Percentiles rank a stretch among this genome's conserved stretches.
Conservation (phyloP, 257 asterid species). For the Scutellaria minor region DNA sequence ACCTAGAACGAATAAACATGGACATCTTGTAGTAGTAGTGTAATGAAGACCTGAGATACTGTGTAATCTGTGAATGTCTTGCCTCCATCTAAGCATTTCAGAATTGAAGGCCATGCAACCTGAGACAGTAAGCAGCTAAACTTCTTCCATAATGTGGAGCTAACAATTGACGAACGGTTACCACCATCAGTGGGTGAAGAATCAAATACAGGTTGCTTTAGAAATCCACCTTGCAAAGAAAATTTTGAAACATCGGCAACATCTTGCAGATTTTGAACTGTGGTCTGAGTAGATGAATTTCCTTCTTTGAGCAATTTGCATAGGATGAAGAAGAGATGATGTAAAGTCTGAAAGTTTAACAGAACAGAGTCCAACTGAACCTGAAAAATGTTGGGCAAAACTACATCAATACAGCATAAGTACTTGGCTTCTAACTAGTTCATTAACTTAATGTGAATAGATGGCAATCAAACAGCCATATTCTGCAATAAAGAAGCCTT, state of each 20-base stretch:
- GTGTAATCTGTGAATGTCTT: constrained; percentile 69
- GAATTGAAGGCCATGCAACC: constrained; percentile 72
- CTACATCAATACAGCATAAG: constrained; percentile 31
- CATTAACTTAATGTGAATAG: constrained; percentile 28
- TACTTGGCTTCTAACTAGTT: constrained; percentile 27
- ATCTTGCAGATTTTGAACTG: constrained; percentile 43
- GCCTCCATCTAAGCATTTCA: constrained; percentile 86
- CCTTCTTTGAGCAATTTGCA: constrained; percentile 93
- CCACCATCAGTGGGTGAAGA: constrained; percentile 46
- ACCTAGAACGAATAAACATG: constrained; percentile 24
- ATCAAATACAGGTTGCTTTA: constrained; percentile 62
- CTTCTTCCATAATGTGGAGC: constrained; percentile 62
- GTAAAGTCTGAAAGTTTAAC: constrained; percentile 71
- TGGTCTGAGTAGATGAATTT: constrained; percentile 43
- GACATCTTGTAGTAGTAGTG: constrained; percentile 21
- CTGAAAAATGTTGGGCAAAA: constrained; percentile 51
- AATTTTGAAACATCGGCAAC: constrained; percentile 47
- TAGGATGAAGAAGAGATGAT: constrained; percentile 87
- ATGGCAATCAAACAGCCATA: constrained; percentile 26
- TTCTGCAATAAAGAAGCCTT: constrained; percentile 22
- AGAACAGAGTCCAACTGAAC: constrained; percentile 77
- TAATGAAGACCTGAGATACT: constrained; percentile 71
- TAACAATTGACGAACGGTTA: constrained; percentile 44
- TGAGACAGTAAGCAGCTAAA: constrained; percentile 73
- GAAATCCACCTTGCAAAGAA: constrained; percentile 83